A percentile compares a stretch with the other conserved stretches of the same genome.
Evolutionary conservation across 176 grass and related monocot genomes (phyloP).

Genomic region (Otatea glauca): DNA sequence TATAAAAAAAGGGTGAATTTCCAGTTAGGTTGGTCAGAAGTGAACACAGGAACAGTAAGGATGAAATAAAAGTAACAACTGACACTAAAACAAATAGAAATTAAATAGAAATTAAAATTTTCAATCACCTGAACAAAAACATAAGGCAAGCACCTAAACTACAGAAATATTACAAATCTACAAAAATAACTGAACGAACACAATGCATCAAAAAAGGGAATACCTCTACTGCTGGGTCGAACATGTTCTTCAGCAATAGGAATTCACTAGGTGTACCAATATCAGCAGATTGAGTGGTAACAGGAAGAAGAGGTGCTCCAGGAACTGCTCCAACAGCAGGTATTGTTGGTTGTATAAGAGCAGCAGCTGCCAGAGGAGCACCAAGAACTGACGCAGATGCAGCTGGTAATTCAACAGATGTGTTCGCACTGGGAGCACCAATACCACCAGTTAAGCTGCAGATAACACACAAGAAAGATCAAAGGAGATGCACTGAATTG

Average conservation of each 20-base stretch:
- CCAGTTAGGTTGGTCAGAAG: background rate
- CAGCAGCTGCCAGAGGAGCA: slow-evolving; percentile 43
- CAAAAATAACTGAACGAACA: slow-evolving; percentile 24
- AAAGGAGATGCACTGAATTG: background rate
- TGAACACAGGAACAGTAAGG: background rate
- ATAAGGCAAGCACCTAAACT: background rate
- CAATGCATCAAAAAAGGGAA: slow-evolving; percentile 7
- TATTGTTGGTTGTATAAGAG: slow-evolving; percentile 59
- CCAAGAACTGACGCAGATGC: slow-evolving; percentile 68
- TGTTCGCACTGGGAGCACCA: slow-evolving; percentile 52
- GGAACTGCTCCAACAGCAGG: slow-evolving; percentile 61
- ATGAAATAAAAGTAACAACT: background rate
- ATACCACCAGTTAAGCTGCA: slow-evolving; percentile 74
- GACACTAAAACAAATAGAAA: background rate
- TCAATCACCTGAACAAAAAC: slow-evolving; percentile 13
- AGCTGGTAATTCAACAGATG: slow-evolving; percentile 54
- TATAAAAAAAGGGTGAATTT: background rate
- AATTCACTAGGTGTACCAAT: slow-evolving; percentile 72
- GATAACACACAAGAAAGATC: slow-evolving; percentile 30
- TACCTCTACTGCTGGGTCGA: slow-evolving; percentile 88
- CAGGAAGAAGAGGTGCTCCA: slow-evolving; percentile 59
- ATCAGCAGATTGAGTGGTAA: slow-evolving; percentile 44
- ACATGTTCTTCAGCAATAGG: slow-evolving; percentile 95
- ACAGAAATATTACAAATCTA: background rate
- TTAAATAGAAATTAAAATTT: background rate